A percentile compares a stretch with the other conserved stretches of the same genome.
Conservation (phyloP, 169 alveolate species). For the Condylostoma magnum region DNA sequence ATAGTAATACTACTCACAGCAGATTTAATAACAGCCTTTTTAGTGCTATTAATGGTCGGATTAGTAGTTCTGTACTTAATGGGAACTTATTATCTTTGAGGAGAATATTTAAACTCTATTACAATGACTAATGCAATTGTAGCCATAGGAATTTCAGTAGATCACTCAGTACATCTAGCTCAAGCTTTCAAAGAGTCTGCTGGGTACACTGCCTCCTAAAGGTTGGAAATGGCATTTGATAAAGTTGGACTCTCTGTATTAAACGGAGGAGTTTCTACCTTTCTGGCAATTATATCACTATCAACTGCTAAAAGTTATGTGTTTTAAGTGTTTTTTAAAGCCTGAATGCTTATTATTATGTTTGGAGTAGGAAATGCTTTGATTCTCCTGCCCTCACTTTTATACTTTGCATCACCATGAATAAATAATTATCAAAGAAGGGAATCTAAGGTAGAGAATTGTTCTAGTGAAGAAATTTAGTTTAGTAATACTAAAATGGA, state of each 20-base stretch:
- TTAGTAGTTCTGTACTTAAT: neutral
- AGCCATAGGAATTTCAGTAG: neutral
- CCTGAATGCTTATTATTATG: neutral
- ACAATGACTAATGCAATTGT: neutral
- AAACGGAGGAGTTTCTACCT: neutral
- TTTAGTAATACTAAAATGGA: too few relatives aligned
- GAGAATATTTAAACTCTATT: neutral
- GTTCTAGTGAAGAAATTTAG: too few relatives aligned
- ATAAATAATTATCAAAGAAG: too few relatives aligned
- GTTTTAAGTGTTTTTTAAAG: neutral
- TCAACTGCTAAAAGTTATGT: neutral
- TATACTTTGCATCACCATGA: neutral
- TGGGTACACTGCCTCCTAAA: neutral
- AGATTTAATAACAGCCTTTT: neutral
- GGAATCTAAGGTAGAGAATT: too few relatives aligned
- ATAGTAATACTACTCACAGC: neutral
- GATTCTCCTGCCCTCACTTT: neutral
- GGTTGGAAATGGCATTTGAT: neutral
- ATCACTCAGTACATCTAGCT: neutral
- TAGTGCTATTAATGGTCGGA: neutral
- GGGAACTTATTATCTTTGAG: neutral
- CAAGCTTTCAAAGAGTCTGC: neutral
- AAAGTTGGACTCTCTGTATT: neutral
- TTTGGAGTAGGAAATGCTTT: neutral
- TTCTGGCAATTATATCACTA: neutral